Base-by-base conservation (phyloP, 2,329 filamentous ascomycete species). In the Phialocephala sp. region DNA sequence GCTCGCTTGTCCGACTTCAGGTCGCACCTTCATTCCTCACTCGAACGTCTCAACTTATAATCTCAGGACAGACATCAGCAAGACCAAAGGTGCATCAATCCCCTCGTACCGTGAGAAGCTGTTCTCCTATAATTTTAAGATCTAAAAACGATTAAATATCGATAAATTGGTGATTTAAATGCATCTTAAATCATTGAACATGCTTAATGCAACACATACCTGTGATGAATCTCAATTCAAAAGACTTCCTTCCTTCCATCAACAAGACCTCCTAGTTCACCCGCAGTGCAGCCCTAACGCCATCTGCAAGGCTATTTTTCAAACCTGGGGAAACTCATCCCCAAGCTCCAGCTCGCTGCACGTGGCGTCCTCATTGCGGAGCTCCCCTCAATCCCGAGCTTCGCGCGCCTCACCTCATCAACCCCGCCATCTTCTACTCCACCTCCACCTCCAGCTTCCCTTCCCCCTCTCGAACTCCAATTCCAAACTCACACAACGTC, bases 351-450 rank as follows among this genome's bases (percentile, higher is more conserved):
- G 11, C 24, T 20, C 11, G 3, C 47, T 27, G 11, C 45, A 24
- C 27, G 27, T 32, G 15, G 37, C 37, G 14, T 24, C 22, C n/a
- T 54, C 20, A 6, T 32, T 6, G 6, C 50, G 50, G 50, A 54
- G 50, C 50, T 54, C 24, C 27, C 50, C 22, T 50, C 24, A 54
- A 57, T 57, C 55, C 55, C 55, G 55, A 57, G 55, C 55, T 57
- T 54, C 22, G 50, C 50, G 22, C 50, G 50, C 6, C 22, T 54
- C 50, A 27, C 8, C 22, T 27, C 50, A 54, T 54, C 32, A 57
- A 57, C 55, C 55, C 55, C 55, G 55, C 55, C 32, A 57, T 57
- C 27, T 32, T 32, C 27, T 32, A 32, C 27, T 32, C 27, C 27
- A 32, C 27, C 27, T 14, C 35, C 50, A 6, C 4, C 22, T 57